These are phyloP conservation scores for Leishmania gerbilli DNA, from an alignment of 208 protist genomes.

Conservation along the genomic window DNA sequence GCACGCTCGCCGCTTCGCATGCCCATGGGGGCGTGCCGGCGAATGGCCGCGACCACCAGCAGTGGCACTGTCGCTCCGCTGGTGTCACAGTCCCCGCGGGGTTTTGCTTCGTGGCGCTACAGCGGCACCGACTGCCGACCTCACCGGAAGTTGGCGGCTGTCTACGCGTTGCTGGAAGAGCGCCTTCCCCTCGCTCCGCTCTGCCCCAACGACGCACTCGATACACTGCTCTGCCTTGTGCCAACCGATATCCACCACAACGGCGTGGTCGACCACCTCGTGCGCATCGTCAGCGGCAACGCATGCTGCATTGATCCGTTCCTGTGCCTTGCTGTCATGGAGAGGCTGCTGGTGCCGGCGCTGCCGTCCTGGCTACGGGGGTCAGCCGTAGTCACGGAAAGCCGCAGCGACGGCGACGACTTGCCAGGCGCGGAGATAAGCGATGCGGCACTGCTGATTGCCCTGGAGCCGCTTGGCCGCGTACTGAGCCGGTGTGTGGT, in stretches of 20 bases:
- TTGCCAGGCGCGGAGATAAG: not conserved
- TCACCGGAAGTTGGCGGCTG: not conserved
- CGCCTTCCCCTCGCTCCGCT: conserved; percentile 36
- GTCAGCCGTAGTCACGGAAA: not conserved
- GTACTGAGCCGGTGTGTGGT: conserved; percentile 12
- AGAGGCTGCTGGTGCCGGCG: conserved; percentile 3
- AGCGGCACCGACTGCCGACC: not conserved
- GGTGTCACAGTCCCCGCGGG: not conserved
- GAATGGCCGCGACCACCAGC: not conserved
- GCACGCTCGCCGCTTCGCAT: not conserved
- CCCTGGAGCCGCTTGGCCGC: conserved; percentile 12
- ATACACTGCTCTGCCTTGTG: conserved; percentile 3
- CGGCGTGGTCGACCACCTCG: conserved; percentile 29
- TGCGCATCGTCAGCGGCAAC: conserved; percentile 19
- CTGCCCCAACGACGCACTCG: conserved; percentile 30
- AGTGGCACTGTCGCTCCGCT: conserved; percentile 2
- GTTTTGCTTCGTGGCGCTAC: not conserved
- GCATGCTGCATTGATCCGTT: conserved; percentile 15
- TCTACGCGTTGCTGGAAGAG: conserved; percentile 24
- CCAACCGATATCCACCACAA: conserved; percentile 11
- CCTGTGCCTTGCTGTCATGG: conserved; percentile 19
- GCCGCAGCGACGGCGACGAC: not conserved
- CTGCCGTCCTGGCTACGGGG: conserved; percentile 6
- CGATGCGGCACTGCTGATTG: conserved; percentile 8
- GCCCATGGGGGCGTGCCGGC: not conserved